Evolutionary conservation across 83 land plant genomes (phyloP).

Genomic region (Picea mariana): DNA sequence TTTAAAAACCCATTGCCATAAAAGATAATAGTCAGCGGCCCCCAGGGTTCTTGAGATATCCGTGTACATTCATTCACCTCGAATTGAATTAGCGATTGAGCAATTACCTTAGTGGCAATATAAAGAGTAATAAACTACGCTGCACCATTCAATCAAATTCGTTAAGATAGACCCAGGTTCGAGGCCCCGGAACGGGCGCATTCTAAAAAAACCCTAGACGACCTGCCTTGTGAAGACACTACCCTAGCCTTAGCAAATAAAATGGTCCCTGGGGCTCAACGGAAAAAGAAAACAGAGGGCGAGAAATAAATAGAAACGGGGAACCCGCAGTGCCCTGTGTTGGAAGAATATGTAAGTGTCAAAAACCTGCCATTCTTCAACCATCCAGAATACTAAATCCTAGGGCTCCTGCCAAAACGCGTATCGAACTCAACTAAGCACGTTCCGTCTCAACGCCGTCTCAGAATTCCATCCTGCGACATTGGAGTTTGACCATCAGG

Average conservation of each 20-base stretch:
- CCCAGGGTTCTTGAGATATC: no score
- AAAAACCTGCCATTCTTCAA: background rate
- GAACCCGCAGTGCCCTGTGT: background rate
- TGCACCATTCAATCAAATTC: conserved; percentile 4
- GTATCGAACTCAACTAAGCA: background rate
- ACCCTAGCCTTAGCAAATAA: background rate
- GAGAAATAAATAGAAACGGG: background rate
- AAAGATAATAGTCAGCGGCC: no score
- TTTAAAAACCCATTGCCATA: no score
- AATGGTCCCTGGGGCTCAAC: background rate
- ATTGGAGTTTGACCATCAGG: background rate
- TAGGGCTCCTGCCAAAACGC: background rate
- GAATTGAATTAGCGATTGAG: background rate
- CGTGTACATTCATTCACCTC: no score
- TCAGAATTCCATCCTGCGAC: background rate
- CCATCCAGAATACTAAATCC: background rate
- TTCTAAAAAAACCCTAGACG: background rate
- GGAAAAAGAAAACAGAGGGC: background rate
- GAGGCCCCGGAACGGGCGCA: background rate
- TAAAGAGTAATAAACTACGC: background rate
- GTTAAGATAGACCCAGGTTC: background rate
- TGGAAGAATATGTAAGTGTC: no score
- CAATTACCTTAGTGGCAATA: background rate
- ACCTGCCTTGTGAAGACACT: background rate
- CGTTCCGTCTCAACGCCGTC: background rate